Base-by-base conservation (phyloP, 495 filamentous ascomycete species). In the Annulohypoxylon maeteangense region DNA sequence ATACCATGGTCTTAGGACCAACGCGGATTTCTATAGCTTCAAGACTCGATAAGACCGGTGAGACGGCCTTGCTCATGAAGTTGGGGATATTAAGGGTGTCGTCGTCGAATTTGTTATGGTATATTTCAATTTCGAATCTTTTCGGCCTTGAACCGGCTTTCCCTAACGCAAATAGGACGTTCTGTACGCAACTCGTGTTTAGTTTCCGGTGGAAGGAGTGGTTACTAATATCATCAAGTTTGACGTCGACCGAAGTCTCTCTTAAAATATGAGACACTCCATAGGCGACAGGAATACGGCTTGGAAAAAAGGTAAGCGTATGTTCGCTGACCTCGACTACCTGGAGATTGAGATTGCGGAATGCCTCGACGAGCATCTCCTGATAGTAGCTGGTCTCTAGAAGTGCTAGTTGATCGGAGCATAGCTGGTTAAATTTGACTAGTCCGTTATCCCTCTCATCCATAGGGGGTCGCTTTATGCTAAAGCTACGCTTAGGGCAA, bases 301-400 rank as follows among this genome's bases (percentile, higher is more conserved):
- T 2, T 25, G 45, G 23, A 12, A 25, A n/a, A 34, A 16, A 54
- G 5, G 29, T 10, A 20, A 2, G 14, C 7, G 50, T 10, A 44
- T 27, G 34, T 12, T 31, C 34, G 57, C 38, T 78, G 20, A 88
- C 62, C 18, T 79, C 82, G 11, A 87, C 67, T 0, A 62, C 80
- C 38, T 82, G 71, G 6, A 87, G 78, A 61, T 83, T 80, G 16
- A 88, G 78, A 53, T 83, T 82, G 12, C 70, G 47, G 56, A 88
- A 86, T 8, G 83, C 85, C 55, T 84, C 78, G 8, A 72, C 75
- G 0, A 88, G 81, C 79, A 86, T 78, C 36, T 83, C 78, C 25
- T 76, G 74, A 14, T 81, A 74, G 0, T 70, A 66, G 7, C 81
- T 81, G 1, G 77, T 77, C 22, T 70, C 50, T 16, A 82, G 3